Evolutionary conservation across 23 red algal species (phyloP), one percentile per base, ranked within the genome.

Genomic region (Gracilaria domingensis): DNA sequence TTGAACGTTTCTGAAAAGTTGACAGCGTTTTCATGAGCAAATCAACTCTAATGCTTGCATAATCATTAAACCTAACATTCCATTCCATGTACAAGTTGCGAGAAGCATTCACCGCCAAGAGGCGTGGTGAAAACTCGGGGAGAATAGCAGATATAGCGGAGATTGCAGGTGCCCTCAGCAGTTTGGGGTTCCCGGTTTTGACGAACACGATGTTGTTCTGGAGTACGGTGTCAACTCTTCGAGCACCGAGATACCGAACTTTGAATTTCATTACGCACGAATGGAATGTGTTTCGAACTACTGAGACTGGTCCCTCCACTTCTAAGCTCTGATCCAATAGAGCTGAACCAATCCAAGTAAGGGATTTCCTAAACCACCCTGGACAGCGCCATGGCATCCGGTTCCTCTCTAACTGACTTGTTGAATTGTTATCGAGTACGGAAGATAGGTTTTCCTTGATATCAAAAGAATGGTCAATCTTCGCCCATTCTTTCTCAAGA

Each of bases 1-100:
- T 44, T 3, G 78, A 82, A 39, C 33, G 78, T 12, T 56, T 82
- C 29, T 82, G 78, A 35, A 82, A 4, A 8, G 1, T 18, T 12
- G 45, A 48, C 8, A 82, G 3, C 3, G 48, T 82, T 60, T 82
- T 59, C 59, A 62, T 62, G 4, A 62, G 26, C 8, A 62, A 11
- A 2, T 29, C 26, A 0, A 24, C 29, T 23, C 29, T 62, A 8
- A 62, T 6, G 13, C 12, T 2, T 12, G 59, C 1, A 62, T 2
- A 25, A 62, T 12, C 3, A 23, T 33, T 4, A 51, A 23, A 25
- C 29, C 49, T 20, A 4, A 24, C 78, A 59, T 60, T 37, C 20
- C 48, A 7, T 37, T 82, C 26, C 39, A 82, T 60, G 53, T 42
- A 82, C 36, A 25, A 14, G 55, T 82, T 82, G 21, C 39, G 50